A percentile compares a stretch with the other conserved stretches of the same genome.
These are phyloP conservation scores for Isabelozyma heimii DNA, from an alignment of 805 yeast genomes.

Conservation along the genomic window DNA sequence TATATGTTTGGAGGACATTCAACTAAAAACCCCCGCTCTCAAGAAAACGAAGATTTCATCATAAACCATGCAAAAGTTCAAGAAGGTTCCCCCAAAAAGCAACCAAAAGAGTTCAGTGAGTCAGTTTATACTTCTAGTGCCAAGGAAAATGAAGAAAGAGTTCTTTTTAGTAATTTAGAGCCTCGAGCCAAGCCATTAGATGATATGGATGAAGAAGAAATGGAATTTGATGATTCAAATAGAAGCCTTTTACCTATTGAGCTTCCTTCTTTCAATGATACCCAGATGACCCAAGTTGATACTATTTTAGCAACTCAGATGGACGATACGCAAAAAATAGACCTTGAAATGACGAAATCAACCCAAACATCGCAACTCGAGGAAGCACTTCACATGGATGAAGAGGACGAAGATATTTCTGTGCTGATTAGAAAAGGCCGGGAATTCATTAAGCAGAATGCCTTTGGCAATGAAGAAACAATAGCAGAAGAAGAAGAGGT, in stretches of 20 bases:
- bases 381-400: background rate
- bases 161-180: slow-evolving; percentile 26
- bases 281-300: slow-evolving; percentile 11
- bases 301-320: slow-evolving; percentile 13
- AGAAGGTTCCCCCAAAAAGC: background rate
- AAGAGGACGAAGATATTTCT: slow-evolving; percentile 26
- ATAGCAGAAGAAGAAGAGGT: slow-evolving; percentile 17
- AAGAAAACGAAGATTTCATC: slow-evolving; percentile 1
- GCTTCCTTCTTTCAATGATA: slow-evolving; percentile 22
- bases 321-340: slow-evolving; percentile 4
- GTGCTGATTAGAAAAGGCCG: slow-evolving; percentile 21
- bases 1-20: slow-evolving; percentile 23
- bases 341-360: background rate
- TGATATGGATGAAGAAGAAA: background rate
- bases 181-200: slow-evolving; percentile 13
- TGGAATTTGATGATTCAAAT: background rate
- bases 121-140: background rate
- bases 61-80: slow-evolving; percentile 1
- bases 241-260: slow-evolving; percentile 1
- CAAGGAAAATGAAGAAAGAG: slow-evolving; percentile 2
- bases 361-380: background rate
- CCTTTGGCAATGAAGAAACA: background rate
- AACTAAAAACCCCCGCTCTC: background rate
- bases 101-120: background rate
- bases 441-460: slow-evolving; percentile 14